A percentile compares a stretch with the other conserved stretches of the same genome.
Evolutionary conservation across 129 eudicot genomes (phyloP).

Genomic region (Helichrysum umbraculigerum): DNA sequence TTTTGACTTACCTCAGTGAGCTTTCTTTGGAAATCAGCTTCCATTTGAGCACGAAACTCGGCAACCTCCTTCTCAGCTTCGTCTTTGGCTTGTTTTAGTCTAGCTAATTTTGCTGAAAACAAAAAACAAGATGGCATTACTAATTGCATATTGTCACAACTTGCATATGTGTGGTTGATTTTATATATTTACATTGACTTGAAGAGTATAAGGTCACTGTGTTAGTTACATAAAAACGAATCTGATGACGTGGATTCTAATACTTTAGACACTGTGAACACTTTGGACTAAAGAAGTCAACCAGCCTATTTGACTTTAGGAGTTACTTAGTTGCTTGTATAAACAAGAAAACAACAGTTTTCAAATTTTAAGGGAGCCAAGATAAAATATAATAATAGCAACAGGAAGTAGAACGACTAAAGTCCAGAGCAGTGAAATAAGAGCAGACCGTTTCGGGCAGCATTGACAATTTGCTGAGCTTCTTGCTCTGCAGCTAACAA

Average conservation of each 20-base stretch:
- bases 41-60: constrained; percentile 89
- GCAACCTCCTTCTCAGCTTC: constrained; percentile 91
- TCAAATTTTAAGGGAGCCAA: background rate
- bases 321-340: background rate
- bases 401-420: background rate
- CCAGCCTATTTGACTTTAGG: background rate
- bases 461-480: constrained; percentile 86
- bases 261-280: background rate
- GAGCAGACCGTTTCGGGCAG: constrained; percentile 63
- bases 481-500: constrained; percentile 91
- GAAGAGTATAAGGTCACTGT: background rate
- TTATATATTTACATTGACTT: background rate
- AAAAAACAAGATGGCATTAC: background rate
- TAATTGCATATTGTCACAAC: background rate
- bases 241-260: constrained; percentile 16
- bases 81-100: constrained; percentile 86
- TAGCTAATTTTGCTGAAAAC: constrained; percentile 67
- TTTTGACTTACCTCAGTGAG: constrained; percentile 61
- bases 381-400: background rate
- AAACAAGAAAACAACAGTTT: background rate
- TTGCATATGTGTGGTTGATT: background rate
- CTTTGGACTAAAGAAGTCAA: background rate
- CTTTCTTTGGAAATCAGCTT: constrained; percentile 74
- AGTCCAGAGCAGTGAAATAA: background rate
- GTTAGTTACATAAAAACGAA: constrained; percentile 11